Evolutionary conservation across 305 asterid genomes (phyloP), one percentile per base, ranked within the genome.

Genomic region (Fraxinus angustifolia): DNA sequence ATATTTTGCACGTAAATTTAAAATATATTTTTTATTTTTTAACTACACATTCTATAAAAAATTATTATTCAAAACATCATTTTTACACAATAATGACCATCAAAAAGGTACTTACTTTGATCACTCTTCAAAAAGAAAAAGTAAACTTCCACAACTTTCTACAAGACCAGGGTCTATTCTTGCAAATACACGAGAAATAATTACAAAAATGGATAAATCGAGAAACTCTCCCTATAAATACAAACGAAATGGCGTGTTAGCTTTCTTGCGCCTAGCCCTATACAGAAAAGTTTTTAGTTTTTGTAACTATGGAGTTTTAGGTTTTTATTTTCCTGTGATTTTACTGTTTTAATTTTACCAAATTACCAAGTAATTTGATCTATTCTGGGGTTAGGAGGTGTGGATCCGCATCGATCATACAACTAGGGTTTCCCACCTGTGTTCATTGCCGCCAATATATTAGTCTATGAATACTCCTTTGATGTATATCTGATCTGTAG

Each of bases 231-330:
- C 4, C 35, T 76, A 83, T 80, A 88, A 85, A 86, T 86, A 74
- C 74, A 53, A 56, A 77, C 82, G 88, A 82, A 84, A 82, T 72
- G 75, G 62, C 83, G 35, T 75, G 3, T 1, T 26, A 5, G 79
- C 78, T 83, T 36, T 86, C 76, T 82, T 92, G 91, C 94, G 90
- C 93, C 90, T 84, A 86, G 93, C 97, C 97, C 94, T 90, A 87
- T 86, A 87, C 81, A 2, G 0, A 30, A 30, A 86, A 84, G 89
- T 82, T 86, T 82, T 85, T 80, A 77, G 81, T 76, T 75, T 78
- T 72, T 62, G 79, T 68, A 73, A 30, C 86, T 38, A 85, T 82
- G 87, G 85, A 80, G 80, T 78, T 76, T 86, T 28, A 84, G 78
- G 81, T 80, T 68, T 73, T 75, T 68, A 68, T 75, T 2, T 38